A percentile compares a stretch with the other conserved stretches of the same genome.
Evolutionary conservation across 1,284 basidiomycete species (phyloP).

Genomic region (Ustilago xerochloae): DNA sequence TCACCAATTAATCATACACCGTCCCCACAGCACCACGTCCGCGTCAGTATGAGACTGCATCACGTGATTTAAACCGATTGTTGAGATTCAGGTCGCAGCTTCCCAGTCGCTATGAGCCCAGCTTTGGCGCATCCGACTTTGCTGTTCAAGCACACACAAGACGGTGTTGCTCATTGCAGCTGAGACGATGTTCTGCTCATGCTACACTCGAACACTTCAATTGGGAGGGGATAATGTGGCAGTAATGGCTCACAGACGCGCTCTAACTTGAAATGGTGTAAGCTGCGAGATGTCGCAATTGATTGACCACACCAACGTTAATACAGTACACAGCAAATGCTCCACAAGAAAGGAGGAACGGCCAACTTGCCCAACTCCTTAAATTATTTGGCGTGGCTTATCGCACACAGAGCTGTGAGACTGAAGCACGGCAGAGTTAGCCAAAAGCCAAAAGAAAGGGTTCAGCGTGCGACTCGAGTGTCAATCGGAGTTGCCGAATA

Average conservation of each 20-base stretch:
- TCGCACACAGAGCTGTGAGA: too few relatives aligned
- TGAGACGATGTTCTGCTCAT: too few relatives aligned
- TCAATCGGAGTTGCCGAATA: background rate
- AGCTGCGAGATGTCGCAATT: constrained; percentile 25
- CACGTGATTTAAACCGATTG: constrained; percentile 29
- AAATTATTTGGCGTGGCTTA: constrained; percentile 4
- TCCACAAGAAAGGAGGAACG: background rate
- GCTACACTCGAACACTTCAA: too few relatives aligned
- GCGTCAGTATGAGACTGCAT: constrained; percentile 9
- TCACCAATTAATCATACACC: background rate
- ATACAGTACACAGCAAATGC: background rate
- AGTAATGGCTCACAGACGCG: too few relatives aligned
- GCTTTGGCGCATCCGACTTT: too few relatives aligned
- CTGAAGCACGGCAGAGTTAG: background rate
- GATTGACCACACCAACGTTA: too few relatives aligned
- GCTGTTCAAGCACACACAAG: too few relatives aligned
- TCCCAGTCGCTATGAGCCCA: too few relatives aligned
- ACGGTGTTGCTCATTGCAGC: too few relatives aligned
- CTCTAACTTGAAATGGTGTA: too few relatives aligned
- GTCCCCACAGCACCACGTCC: constrained; percentile 34
- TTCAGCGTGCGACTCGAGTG: background rate
- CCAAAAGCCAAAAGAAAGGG: background rate
- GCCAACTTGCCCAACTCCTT: background rate
- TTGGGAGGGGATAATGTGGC: too few relatives aligned
- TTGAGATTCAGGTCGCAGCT: too few relatives aligned